Conservation (phyloP, 2,329 filamentous ascomycete genomes). For the Stemphylium beticola region DNA sequence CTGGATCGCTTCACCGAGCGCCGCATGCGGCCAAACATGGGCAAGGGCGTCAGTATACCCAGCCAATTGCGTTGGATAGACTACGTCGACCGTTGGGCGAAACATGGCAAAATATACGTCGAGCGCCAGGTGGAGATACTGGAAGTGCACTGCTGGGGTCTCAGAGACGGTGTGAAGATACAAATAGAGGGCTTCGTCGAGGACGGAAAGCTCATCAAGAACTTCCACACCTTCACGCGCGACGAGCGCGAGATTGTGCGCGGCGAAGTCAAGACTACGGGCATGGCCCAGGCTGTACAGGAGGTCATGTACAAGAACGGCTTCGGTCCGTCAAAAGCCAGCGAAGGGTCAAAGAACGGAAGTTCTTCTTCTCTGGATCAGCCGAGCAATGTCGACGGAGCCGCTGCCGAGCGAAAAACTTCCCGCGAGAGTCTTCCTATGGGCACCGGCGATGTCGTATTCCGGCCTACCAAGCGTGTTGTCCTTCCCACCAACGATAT, state of each 20-base stretch:
- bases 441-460: constrained; percentile 73
- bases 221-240: constrained; percentile 79
- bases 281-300: constrained; percentile 54
- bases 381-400: constrained; percentile 24
- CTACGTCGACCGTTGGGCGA: constrained; percentile 89
- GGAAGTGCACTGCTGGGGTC: constrained; percentile 88
- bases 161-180: constrained; percentile 86
- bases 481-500: constrained; percentile 81
- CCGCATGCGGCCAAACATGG: constrained; percentile 88
- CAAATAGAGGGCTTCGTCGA: constrained; percentile 84
- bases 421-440: constrained; percentile 53
- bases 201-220: constrained; percentile 85
- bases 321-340: constrained; percentile 33
- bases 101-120: constrained; percentile 76
- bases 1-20: constrained; percentile 75
- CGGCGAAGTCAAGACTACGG: constrained; percentile 55
- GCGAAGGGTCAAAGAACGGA: constrained; percentile 26
- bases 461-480: constrained; percentile 72
- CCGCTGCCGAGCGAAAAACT: constrained; percentile 18
- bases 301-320: constrained; percentile 53
- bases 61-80: constrained; percentile 86
- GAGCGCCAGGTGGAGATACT: constrained; percentile 84
- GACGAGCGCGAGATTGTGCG: constrained; percentile 73
- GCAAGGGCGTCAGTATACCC: constrained; percentile 87
- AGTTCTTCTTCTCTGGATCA: constrained; percentile 27